Base-by-base conservation (phyloP, 139 green algal species). In the Edaphochlamys debaryana region DNA sequence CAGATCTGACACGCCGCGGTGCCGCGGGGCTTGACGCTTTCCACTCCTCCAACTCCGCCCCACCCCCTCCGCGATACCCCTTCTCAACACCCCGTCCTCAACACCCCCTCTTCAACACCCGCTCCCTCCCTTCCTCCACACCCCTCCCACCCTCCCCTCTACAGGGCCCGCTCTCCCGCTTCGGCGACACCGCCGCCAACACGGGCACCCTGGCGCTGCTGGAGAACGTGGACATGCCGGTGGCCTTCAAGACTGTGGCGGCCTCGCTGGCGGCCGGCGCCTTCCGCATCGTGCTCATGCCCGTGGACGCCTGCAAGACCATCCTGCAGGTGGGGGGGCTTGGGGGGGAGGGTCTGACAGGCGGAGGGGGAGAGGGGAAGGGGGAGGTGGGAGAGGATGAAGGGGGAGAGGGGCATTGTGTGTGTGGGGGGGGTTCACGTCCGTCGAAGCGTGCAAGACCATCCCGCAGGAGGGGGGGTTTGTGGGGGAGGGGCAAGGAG, bases 161-260 rank as follows among this genome's bases (percentile, higher is more conserved):
- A 22, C 92, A 98, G 89, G 94, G 93, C n/a, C 96, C 95, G 13
- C 73, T 98, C 50, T 93, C 84, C 32, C 90, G 96, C 54, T 99
- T 99, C 88, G 95, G 96, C 62, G 96, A 98, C 91, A 98, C 96
- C 7, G 96, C 96, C n/a, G 92, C 94, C 69, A 98, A 99, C 89
- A 94, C 95, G 15, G 95, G 96, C 50, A 79, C 97, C 72, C 89
- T 99, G 42, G 89, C 93, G 17, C 74, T 96, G 69, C 79, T 98
- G 23, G 89, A 98, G 81, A 90, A 89, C 62, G 90, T 93, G 37
- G 90, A 94, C 22, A 67, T 87, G 17, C 94, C 92, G 17, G 70
- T 84, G 36, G 19, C 64, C 23, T 8, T 84, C 56, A 96, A 97
- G 93, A 98, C 95, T 0, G 38, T 93, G 40, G 92, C 89, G 5